Conservation (phyloP, 805 yeast genomes). For the Yarrowia sp. region DNA sequence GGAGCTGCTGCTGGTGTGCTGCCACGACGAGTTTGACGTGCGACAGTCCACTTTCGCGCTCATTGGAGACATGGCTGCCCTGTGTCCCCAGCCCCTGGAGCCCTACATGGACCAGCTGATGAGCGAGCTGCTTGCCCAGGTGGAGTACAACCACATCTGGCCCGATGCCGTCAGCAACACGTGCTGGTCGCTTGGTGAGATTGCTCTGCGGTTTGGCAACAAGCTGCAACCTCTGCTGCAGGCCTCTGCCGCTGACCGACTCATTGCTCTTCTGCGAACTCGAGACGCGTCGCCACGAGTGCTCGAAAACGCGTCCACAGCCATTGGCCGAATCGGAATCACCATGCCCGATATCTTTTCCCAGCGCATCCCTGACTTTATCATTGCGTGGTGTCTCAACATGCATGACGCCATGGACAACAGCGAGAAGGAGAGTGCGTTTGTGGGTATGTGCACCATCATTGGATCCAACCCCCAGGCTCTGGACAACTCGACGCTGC, state of each 20-base stretch:
- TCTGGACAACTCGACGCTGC: slow-evolving; percentile 49
- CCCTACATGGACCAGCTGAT: slow-evolving; percentile 40
- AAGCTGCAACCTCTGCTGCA: slow-evolving; percentile 49
- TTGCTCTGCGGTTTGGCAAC: slow-evolving; percentile 57
- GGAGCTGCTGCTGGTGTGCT: slow-evolving; percentile 62
- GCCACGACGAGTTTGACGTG: slow-evolving; percentile 82
- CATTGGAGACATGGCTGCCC: slow-evolving; percentile 75
- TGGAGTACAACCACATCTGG: slow-evolving; percentile 62
- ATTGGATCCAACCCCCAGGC: slow-evolving; percentile 67
- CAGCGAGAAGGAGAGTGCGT: slow-evolving; percentile 85
- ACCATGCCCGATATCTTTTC: slow-evolving; percentile 58
- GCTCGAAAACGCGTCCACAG: slow-evolving; percentile 82
- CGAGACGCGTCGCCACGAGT: slow-evolving; percentile 59
- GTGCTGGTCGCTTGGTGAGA: slow-evolving; percentile 90
- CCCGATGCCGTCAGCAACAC: slow-evolving; percentile 83
- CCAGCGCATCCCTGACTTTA: slow-evolving; percentile 56
- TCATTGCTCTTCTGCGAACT: slow-evolving; percentile 39
- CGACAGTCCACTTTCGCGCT: slow-evolving; percentile 89
- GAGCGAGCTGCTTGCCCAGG: slow-evolving; percentile 54
- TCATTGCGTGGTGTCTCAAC: slow-evolving; percentile 67
- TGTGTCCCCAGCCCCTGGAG: slow-evolving; percentile 31
- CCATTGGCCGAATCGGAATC: slow-evolving; percentile 82
- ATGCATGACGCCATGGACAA: slow-evolving; percentile 70
- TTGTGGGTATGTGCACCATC: slow-evolving; percentile 75
- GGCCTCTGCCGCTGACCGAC: slow-evolving; percentile 58